Evolutionary conservation across 2,329 filamentous ascomycete species (phyloP).

Genomic region (Zasmidium citrigriseum): DNA sequence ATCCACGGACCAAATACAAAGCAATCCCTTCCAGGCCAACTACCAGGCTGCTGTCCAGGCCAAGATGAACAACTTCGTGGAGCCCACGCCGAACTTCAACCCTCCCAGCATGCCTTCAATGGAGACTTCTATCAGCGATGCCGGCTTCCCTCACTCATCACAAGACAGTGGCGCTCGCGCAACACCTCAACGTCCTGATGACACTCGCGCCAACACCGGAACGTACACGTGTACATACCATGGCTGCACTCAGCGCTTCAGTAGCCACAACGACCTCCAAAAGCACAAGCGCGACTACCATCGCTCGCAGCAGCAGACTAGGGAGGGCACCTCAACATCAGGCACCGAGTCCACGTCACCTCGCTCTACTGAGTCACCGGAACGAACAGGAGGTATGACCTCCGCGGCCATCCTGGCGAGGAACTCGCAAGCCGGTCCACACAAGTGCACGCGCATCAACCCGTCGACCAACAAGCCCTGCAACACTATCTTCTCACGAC

Average conservation of each 20-base stretch:
- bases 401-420: slow-evolving; percentile 58
- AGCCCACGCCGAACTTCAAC: slow-evolving; percentile 55
- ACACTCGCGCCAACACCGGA: slow-evolving; percentile 73
- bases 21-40: slow-evolving; percentile 25
- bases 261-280: slow-evolving; percentile 81
- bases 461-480: slow-evolving; percentile 93
- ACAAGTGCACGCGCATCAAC: slow-evolving; percentile 90
- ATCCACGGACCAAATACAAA: slow-evolving; percentile 20
- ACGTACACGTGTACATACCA: slow-evolving; percentile 97
- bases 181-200: slow-evolving; percentile 56
- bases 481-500: slow-evolving; percentile 89
- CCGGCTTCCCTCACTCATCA: slow-evolving; percentile 45
- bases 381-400: slow-evolving; percentile 49
- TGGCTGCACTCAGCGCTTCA: slow-evolving; percentile 84
- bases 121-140: slow-evolving; percentile 62
- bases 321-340: slow-evolving; percentile 40
- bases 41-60: slow-evolving; percentile 30
- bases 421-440: slow-evolving; percentile 89
- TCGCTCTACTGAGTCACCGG: slow-evolving; percentile 33
- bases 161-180: slow-evolving; percentile 36
- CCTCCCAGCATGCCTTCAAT: slow-evolving; percentile 61
- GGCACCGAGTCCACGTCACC: slow-evolving; percentile 31
- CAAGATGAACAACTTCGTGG: slow-evolving; percentile 31
- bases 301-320: slow-evolving; percentile 61
- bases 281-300: slow-evolving; percentile 96